Evolutionary conservation across 2,329 filamentous ascomycete species (phyloP), one percentile per base, ranked within the genome.

Genomic region (Arthrobotrys pseudoclavata): DNA sequence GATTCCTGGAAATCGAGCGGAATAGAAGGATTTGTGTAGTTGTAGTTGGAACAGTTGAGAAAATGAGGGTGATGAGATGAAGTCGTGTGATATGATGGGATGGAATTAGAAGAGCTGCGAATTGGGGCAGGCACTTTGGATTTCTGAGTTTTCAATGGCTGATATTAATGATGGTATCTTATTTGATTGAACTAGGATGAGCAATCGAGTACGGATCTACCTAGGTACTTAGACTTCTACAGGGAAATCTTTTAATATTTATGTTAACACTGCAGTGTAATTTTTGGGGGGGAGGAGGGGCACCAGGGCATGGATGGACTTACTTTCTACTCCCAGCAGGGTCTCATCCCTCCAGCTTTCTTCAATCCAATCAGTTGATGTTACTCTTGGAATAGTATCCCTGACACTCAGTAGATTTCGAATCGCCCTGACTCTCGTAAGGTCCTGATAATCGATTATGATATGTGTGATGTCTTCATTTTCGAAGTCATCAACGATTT

Each of bases 261-360:
- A 4, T 47, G 26, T 77, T 63, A 77, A 47, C 20, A 26, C 12
- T 13, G n/a, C 4, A 24, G 20, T 20, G 9, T 12, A 34, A 34
- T 62, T 15, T 40, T 9, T 6, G 6, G 31, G 22, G 1, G 34
- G 6, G 29, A 3, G 10, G 2, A 3, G 1, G 15, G 20, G 18
- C 1, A n/a, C 4, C 12, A 9, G 31, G 31, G 31, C 7, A 15
- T 22, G 13, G n/a, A n/a, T 47, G 2, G 24, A 55, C 74, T 68
- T 57, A 77, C 85, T 84, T 81, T 95, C 92, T 84, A 97, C 95
- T 80, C 97, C 93, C 55, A 97, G 83, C 77, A 92, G 82, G 0
- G 93, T 97, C 79, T 86, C 87, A 83, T 95, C 92, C 74, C 86
- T 86, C 93, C 94, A 97, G 81, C 92, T 92, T 64, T 91, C 89